A percentile compares a stretch with the other conserved stretches of the same genome.
Evolutionary conservation across 1,139 yeast genomes (phyloP).

Genomic region (Sugiyamaella neomexicana): DNA sequence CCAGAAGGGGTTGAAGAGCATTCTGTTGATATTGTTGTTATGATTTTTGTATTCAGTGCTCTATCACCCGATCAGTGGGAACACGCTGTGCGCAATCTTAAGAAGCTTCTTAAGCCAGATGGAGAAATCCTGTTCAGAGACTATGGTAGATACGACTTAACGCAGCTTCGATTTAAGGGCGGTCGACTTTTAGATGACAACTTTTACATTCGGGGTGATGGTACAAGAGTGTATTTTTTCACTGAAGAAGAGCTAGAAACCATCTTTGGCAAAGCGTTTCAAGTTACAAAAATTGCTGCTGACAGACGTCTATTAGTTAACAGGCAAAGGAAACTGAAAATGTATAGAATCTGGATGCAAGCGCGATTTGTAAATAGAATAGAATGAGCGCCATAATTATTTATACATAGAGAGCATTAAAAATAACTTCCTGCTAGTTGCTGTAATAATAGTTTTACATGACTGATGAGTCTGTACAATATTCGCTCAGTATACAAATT

Average conservation of each 20-base stretch:
- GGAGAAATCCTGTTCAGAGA: constrained; percentile 89
- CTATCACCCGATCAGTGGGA: constrained; percentile 90
- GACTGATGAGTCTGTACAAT: neutral
- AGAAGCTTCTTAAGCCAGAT: constrained; percentile 81
- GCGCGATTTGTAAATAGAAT: constrained; percentile 60
- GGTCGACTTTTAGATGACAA: constrained; percentile 85
- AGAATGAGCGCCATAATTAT: neutral
- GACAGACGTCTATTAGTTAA: constrained; percentile 90
- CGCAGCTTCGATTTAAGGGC: constrained; percentile 91
- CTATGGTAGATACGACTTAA: constrained; percentile 93
- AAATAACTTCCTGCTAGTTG: neutral
- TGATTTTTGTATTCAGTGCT: constrained; percentile 94
- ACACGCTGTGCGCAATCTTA: constrained; percentile 69
- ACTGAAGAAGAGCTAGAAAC: constrained; percentile 85
- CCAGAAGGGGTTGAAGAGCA: constrained; percentile 83
- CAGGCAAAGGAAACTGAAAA: constrained; percentile 85
- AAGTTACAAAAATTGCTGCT: constrained; percentile 74
- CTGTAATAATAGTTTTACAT: neutral
- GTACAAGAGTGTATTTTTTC: constrained; percentile 94
- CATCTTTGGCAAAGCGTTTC: constrained; percentile 68
- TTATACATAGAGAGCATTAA: neutral
- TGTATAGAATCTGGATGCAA: constrained; percentile 97
- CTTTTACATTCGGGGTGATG: constrained; percentile 96
- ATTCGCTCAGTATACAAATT: too few relatives aligned
- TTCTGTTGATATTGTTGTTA: constrained; percentile 85